Conservation (phyloP, 495 filamentous ascomycete genomes). For the Xylaria curta region DNA sequence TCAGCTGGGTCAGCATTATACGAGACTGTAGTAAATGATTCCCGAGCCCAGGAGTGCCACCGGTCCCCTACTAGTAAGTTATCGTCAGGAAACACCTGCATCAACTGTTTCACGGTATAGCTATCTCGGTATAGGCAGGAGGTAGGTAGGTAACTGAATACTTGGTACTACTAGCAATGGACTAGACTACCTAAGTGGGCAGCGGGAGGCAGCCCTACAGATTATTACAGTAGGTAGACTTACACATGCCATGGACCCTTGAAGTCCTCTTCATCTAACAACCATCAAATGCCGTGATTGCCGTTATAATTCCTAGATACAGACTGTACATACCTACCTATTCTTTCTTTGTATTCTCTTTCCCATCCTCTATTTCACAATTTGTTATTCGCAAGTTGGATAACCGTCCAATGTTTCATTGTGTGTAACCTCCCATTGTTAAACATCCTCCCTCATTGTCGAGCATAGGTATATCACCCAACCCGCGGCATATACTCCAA, state of each 20-base stretch:
- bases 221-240: too few species aligned
- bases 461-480: background rate
- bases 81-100: background rate
- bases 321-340: too few species aligned
- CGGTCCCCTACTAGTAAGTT: background rate
- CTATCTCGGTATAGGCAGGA: background rate
- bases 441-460: background rate
- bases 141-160: background rate
- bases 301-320: background rate
- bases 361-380: background rate
- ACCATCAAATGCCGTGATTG: slow-evolving; percentile 16
- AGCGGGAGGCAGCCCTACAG: slow-evolving; percentile 18
- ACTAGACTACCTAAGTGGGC: background rate
- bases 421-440: background rate
- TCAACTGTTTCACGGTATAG: background rate
- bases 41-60: background rate
- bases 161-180: background rate
- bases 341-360: background rate
- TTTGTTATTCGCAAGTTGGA: background rate
- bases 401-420: background rate
- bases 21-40: background rate
- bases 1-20: too few species aligned
- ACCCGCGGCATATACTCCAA: background rate
- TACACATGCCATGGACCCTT: background rate
- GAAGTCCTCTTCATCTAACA: background rate